These are phyloP conservation scores for Casuarina glauca DNA, from an alignment of 306 rosid genomes.

Conservation along the genomic window DNA sequence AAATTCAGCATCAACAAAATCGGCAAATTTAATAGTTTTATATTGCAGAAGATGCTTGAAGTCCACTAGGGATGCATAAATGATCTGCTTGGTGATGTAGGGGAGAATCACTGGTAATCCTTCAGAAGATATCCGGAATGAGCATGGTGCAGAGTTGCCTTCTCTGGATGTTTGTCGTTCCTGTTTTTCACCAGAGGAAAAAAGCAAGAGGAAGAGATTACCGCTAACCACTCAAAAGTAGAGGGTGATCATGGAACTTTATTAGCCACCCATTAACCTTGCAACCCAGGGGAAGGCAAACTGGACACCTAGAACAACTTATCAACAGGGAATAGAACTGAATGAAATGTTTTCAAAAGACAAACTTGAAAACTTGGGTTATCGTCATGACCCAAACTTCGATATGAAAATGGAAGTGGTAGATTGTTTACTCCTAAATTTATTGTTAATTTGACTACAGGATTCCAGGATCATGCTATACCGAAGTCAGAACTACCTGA, in stretches of 20 bases:
- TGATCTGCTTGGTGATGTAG: constrained; percentile 72
- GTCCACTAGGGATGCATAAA: constrained; percentile 64
- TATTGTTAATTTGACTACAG: background rate
- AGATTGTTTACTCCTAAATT: background rate
- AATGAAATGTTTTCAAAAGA: background rate
- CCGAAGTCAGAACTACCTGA: background rate
- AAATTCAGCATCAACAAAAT: constrained; percentile 75
- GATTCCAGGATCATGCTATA: background rate
- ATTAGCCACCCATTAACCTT: background rate
- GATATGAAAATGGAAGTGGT: background rate
- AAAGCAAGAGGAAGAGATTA: constrained; percentile 4
- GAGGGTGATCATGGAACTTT: constrained; percentile 3
- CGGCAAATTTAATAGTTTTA: constrained; percentile 74
- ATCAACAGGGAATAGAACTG: background rate
- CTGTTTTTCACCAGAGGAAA: constrained; percentile 35
- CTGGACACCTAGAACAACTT: background rate
- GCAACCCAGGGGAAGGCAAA: background rate
- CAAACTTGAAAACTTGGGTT: background rate
- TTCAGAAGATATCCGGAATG: constrained; percentile 89
- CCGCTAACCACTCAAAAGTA: constrained; percentile 19
- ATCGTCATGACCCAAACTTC: background rate
- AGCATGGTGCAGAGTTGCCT: constrained; percentile 75
- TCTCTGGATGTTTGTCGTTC: constrained; percentile 94
- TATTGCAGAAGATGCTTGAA: constrained; percentile 80
- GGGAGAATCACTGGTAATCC: constrained; percentile 93